These are phyloP conservation scores for Geranium rotundifolium DNA, from an alignment of 345 rosid species.

Conservation along the genomic window DNA sequence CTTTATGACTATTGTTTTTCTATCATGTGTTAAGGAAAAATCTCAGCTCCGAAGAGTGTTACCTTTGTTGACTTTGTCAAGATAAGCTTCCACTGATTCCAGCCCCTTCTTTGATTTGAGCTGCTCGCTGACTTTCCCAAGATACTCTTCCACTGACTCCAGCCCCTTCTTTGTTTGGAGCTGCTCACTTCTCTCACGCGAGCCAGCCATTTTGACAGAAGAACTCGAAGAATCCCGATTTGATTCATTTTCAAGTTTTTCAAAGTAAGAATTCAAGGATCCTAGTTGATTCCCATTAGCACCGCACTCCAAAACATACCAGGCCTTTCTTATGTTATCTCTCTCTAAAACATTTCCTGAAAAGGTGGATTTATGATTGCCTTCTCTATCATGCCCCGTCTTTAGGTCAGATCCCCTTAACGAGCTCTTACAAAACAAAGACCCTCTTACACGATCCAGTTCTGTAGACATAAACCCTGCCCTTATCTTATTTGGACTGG, in stretches of 20 bases:
- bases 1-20: background rate
- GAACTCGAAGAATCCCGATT: slow-evolving; percentile 11
- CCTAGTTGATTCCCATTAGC: slow-evolving; percentile 27
- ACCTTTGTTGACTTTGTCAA: slow-evolving; percentile 44
- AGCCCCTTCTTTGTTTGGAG: slow-evolving; percentile 18
- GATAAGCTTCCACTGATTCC: slow-evolving; percentile 38
- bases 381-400: slow-evolving; percentile 7
- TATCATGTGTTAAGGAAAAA: background rate
- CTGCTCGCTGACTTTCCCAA: slow-evolving; percentile 27
- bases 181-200: slow-evolving; percentile 8
- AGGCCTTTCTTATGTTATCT: slow-evolving; percentile 3
- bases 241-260: slow-evolving; percentile 27
- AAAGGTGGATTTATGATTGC: slow-evolving; percentile 3
- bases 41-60: background rate
- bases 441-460: background rate
- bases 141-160: slow-evolving; percentile 16
- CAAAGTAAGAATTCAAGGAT: slow-evolving; percentile 60
- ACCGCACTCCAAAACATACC: slow-evolving; percentile 20
- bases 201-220: slow-evolving; percentile 9
- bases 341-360: background rate
- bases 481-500: background rate
- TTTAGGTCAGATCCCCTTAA: background rate
- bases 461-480: background rate
- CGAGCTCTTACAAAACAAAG: background rate
- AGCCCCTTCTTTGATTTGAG: slow-evolving; percentile 7